phyloP scores from a whole-genome alignment of 768 basidiomycete genomes.

The Aureoboletus auriporus region DNA sequence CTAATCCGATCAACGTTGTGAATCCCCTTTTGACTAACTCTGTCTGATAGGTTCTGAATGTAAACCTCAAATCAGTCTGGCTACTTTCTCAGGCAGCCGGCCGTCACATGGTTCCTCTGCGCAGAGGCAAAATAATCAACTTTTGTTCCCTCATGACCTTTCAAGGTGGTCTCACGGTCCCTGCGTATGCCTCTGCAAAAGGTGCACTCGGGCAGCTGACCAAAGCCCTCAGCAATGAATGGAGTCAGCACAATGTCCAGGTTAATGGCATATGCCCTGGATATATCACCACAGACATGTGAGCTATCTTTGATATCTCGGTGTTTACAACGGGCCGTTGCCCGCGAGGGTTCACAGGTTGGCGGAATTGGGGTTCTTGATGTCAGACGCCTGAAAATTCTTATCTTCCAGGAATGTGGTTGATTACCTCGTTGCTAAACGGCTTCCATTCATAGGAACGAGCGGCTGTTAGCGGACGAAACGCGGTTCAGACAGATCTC shows the following conservation, averaged over 20 bases:
- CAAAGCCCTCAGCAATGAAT: slow-evolving; percentile 90
- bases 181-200: slow-evolving; percentile 91
- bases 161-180: slow-evolving; percentile 66
- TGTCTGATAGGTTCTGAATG: slow-evolving; percentile 62
- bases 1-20: slow-evolving; percentile 6
- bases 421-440: slow-evolving; percentile 11
- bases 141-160: slow-evolving; percentile 51
- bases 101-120: slow-evolving; percentile 77
- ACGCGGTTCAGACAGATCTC: slow-evolving; percentile 61
- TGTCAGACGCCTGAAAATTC: background rate
- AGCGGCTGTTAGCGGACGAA: slow-evolving; percentile 58
- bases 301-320: slow-evolving; percentile 25
- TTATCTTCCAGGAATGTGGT: slow-evolving; percentile 5
- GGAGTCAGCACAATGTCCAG: slow-evolving; percentile 84
- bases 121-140: slow-evolving; percentile 70
- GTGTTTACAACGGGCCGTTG: background rate
- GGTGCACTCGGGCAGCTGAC: slow-evolving; percentile 83
- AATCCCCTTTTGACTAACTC: slow-evolving; percentile 7
- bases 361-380: slow-evolving; percentile 6
- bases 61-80: slow-evolving; percentile 88
- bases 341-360: slow-evolving; percentile 1
- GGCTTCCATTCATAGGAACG: slow-evolving; percentile 46
- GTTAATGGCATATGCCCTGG: slow-evolving; percentile 88
- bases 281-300: slow-evolving; percentile 90
- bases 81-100: slow-evolving; percentile 85